Evolutionary conservation across 2,329 filamentous ascomycete species (phyloP), one percentile per base, ranked within the genome.

Genomic region (Ophiostoma piceae): DNA sequence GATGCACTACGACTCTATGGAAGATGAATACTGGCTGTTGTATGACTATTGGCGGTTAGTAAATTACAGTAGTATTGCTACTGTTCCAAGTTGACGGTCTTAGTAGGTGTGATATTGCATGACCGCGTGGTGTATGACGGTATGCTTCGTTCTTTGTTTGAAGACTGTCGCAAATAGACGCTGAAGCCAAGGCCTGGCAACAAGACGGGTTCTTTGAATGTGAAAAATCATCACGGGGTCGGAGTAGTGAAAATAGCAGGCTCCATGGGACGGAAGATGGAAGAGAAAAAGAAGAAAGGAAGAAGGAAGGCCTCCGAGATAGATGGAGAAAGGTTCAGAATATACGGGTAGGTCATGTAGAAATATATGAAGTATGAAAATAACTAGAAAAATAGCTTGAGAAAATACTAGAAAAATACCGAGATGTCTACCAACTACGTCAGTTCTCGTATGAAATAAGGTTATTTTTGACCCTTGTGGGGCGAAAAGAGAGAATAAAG

Each of bases 381-480:
- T 19, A 47, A 9, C 43, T 47, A 47, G 43, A 7, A n/a, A 57
- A 57, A 57, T 32, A 29, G 6, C 26, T 3, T 32, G 5, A 62
- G 39, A 41, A 29, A 8, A 29, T 11, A 32, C 57, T 32, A 19
- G 57, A 14, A 26, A 26, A 57, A 62, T 16, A 14, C 43, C 43
- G 16, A 47, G 43, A 47, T 16, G 43, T n/a, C 43, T 47, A n/a
- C 7, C 6, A 62, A 62, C 35, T 65, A 65, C 62, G 62, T 65
- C 62, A 65, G 62, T 65, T 65, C 62, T 65, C 62, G 62, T 65
- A 65, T 65, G 62, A 39, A 41, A 16, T 39, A 65, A 65, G 62
- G 62, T 65, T 37, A n/a, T 14, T 12, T 22, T 22, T n/a, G 19
- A n/a, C 60, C 60, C 32, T 64, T 64, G 60, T 64, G 60, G 60